phyloP scores from a whole-genome alignment of 1,284 basidiomycete genomes.

The Rhodofomes roseus region DNA sequence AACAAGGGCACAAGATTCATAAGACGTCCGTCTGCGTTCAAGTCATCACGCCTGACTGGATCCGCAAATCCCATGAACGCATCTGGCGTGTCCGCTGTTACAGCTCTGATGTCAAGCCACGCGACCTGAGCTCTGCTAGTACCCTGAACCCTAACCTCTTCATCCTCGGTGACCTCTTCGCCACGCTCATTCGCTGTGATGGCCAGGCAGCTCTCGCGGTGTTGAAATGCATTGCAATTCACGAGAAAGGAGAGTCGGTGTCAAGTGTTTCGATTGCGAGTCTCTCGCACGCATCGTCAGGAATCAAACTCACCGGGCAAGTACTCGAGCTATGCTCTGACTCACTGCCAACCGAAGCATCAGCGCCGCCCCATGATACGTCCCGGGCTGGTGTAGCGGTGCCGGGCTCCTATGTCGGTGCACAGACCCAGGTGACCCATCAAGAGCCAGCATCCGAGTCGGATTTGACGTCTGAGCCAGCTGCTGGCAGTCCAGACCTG shows the following conservation, averaged over 20 bases:
- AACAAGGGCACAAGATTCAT: slow-evolving; percentile 4
- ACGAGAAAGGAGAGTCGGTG: slow-evolving; percentile 6
- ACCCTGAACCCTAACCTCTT: slow-evolving; percentile 4
- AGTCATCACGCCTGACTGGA: slow-evolving; percentile 8
- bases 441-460: too few relatives aligned
- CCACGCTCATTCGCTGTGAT: slow-evolving; percentile 5
- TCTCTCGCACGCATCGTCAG: slow-evolving; percentile 1
- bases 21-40: slow-evolving; percentile 9
- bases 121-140: background rate
- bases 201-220: slow-evolving; percentile 5
- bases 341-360: too few relatives aligned
- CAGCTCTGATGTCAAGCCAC: slow-evolving; percentile 3
- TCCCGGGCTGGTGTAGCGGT: too few relatives aligned
- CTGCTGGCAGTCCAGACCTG: too few relatives aligned
- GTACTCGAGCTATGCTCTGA: slow-evolving; percentile 1
- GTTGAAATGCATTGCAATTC: slow-evolving; percentile 6
- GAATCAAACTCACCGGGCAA: slow-evolving; percentile 10
- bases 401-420: too few relatives aligned
- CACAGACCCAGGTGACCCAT: too few relatives aligned
- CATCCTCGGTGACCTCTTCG: slow-evolving; percentile 9
- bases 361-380: too few relatives aligned
- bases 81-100: slow-evolving; percentile 9
- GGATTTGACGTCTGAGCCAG: too few relatives aligned
- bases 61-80: slow-evolving; percentile 14
- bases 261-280: background rate